Percentiles rank a stretch among this genome's conserved stretches.
These are phyloP conservation scores for Trifolium repens DNA, from an alignment of 306 rosid species.

Conservation along the genomic window DNA sequence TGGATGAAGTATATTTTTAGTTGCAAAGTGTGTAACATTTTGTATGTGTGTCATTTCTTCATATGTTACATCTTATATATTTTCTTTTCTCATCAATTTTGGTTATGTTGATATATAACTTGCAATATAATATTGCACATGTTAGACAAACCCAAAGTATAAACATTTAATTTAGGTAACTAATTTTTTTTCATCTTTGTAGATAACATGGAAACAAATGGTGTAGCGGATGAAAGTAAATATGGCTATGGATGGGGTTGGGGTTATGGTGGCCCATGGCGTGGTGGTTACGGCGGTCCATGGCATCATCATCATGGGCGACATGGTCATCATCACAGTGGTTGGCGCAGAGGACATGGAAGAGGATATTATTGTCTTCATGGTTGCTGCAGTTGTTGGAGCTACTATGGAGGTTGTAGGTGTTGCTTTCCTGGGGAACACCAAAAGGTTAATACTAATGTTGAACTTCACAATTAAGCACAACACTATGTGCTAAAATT, in stretches of 20 bases:
- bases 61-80: no score
- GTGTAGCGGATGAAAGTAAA: not conserved
- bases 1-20: no score
- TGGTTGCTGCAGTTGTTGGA: not conserved
- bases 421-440: not conserved
- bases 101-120: not conserved
- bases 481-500: not conserved
- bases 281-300: not conserved
- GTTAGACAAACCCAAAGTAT: no score
- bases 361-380: not conserved
- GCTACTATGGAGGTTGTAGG: not conserved
- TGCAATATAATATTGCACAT: no score
- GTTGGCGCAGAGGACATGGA: not conserved
- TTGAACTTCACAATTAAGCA: not conserved
- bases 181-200: not conserved
- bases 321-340: not conserved
- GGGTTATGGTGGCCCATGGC: slow-evolving; percentile 3
- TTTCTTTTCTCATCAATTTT: no score
- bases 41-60: no score
- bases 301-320: not conserved
- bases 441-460: not conserved
- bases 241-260: not conserved
- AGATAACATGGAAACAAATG: not conserved
- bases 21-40: no score
- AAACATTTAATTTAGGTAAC: not conserved